Conservation (phyloP, 2,329 filamentous ascomycete genomes). For the Xylariaceae sp. region DNA sequence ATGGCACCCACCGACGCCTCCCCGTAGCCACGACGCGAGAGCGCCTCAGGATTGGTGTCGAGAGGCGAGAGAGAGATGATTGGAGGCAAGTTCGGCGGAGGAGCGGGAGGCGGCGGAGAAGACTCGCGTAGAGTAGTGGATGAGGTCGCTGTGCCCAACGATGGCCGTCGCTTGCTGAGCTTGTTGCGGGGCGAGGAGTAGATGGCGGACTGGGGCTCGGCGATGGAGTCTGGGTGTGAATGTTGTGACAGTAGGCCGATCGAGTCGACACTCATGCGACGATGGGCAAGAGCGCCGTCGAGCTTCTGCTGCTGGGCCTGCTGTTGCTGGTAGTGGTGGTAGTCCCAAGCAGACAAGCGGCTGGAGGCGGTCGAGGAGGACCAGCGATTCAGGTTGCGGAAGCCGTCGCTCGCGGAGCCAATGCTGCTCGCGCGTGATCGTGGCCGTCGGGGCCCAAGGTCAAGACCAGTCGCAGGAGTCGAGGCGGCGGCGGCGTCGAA, state of each 20-base stretch:
- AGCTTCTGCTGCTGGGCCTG: slow-evolving; percentile 28
- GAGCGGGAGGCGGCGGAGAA: slow-evolving; percentile 22
- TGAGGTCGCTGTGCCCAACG: slow-evolving; percentile 27
- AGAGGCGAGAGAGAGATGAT: slow-evolving; percentile 42
- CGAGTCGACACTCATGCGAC: slow-evolving; percentile 46
- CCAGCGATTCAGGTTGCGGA: slow-evolving; percentile 52
- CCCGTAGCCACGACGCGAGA: slow-evolving; percentile 7
- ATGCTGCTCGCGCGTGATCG: slow-evolving; percentile 27
- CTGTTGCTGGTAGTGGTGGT: slow-evolving; percentile 20
- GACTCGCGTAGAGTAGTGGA: slow-evolving; percentile 13
- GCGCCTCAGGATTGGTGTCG: slow-evolving; percentile 27
- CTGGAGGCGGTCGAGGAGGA: slow-evolving; percentile 52
- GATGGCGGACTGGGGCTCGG: slow-evolving; percentile 7
- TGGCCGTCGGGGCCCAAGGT: slow-evolving; percentile 10
- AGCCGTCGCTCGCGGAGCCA: slow-evolving; percentile 38
- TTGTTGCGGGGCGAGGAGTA: slow-evolving; percentile 28
- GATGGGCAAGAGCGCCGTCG: slow-evolving; percentile 30
- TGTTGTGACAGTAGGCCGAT: slow-evolving; percentile 30
- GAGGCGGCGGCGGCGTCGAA: slow-evolving; percentile 6
- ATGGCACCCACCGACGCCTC: slow-evolving; percentile 14
- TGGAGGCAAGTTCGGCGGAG: slow-evolving; percentile 38
- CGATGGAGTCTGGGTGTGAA: slow-evolving; percentile 4
- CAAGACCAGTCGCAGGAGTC: slow-evolving; percentile 4
- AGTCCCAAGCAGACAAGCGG: slow-evolving; percentile 37
- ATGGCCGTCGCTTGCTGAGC: slow-evolving; percentile 27